Conservation (phyloP, 2,329 filamentous ascomycete genomes). For the Phialophora verrucosa region DNA sequence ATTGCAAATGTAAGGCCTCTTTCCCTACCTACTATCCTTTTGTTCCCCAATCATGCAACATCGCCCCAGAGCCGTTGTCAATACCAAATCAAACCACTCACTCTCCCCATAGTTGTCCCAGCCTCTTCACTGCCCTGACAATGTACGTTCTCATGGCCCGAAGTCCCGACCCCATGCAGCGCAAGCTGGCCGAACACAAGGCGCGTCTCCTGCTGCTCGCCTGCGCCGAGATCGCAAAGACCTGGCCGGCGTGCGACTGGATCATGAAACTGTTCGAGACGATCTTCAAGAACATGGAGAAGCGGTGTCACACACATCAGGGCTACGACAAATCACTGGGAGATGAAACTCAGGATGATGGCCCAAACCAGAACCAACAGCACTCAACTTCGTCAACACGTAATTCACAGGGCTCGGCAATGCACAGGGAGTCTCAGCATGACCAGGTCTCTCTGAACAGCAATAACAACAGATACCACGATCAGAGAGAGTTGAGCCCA, state of each 20-base stretch:
- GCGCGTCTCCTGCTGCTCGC: slow-evolving; percentile 38
- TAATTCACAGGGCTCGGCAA: too few species aligned
- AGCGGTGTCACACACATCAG: too few species aligned
- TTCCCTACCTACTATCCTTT: too few species aligned
- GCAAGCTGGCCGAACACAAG: slow-evolving; percentile 39
- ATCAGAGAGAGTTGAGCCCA: slow-evolving; percentile 1
- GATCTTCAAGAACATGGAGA: slow-evolving; percentile 20
- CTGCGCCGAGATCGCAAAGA: slow-evolving; percentile 35
- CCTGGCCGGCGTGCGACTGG: slow-evolving; percentile 40
- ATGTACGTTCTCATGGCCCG: slow-evolving; percentile 39
- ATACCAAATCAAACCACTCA: too few species aligned
- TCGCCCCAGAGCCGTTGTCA: too few species aligned
- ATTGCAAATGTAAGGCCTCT: slow-evolving; percentile 20
- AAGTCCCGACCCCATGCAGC: slow-evolving; percentile 32
- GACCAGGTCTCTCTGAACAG: background rate
- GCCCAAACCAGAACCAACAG: too few species aligned
- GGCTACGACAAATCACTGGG: too few species aligned
- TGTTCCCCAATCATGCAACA: too few species aligned
- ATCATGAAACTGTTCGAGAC: slow-evolving; percentile 31
- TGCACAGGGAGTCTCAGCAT: slow-evolving; percentile 1
- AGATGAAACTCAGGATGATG: too few species aligned
- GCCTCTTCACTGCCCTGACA: slow-evolving; percentile 35
- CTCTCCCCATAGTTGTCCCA: slow-evolving; percentile 11
- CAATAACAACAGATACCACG: background rate
- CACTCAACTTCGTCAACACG: too few species aligned